These are phyloP conservation scores for Penicillium sp. DNA, from an alignment of 2,329 filamentous ascomycete genomes.

Conservation along the genomic window DNA sequence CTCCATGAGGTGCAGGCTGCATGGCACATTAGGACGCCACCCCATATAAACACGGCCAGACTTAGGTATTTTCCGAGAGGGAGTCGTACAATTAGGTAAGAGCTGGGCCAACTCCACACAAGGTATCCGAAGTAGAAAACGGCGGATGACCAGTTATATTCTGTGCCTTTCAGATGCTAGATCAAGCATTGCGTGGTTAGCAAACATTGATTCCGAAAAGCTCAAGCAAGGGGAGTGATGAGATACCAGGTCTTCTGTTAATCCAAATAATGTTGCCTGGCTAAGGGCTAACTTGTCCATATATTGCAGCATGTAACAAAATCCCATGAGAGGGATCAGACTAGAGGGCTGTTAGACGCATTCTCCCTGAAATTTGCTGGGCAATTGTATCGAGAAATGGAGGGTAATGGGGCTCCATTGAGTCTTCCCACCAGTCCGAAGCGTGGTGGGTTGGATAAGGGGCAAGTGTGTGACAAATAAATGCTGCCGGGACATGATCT, in stretches of 20 bases:
- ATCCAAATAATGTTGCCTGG: slow-evolving; percentile 23
- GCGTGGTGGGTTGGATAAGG: no score
- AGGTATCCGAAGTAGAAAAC: slow-evolving; percentile 39
- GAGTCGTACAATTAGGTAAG: slow-evolving; percentile 37
- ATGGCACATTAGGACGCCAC: slow-evolving; percentile 34
- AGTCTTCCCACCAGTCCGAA: no score
- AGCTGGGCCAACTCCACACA: slow-evolving; percentile 42
- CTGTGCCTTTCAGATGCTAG: slow-evolving; percentile 25
- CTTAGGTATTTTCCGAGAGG: slow-evolving; percentile 33
- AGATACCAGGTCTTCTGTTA: slow-evolving; percentile 24
- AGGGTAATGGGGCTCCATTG: not conserved
- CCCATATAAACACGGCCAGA: slow-evolving; percentile 31
- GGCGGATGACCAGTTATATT: slow-evolving; percentile 34
- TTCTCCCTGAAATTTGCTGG: not conserved
- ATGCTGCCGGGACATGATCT: no score
- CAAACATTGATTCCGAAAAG: not conserved
- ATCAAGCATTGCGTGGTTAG: not conserved
- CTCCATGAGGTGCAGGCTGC: slow-evolving; percentile 29
- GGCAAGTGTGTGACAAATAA: no score
- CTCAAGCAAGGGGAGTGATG: not conserved
- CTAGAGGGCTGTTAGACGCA: slow-evolving; percentile 5
- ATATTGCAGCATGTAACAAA: slow-evolving; percentile 31
- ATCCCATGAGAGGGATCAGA: slow-evolving; percentile 18
- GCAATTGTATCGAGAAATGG: not conserved
- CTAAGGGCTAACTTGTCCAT: slow-evolving; percentile 32